Base-by-base conservation (phyloP, 331 rosid genomes). In the Saraca asoca region DNA sequence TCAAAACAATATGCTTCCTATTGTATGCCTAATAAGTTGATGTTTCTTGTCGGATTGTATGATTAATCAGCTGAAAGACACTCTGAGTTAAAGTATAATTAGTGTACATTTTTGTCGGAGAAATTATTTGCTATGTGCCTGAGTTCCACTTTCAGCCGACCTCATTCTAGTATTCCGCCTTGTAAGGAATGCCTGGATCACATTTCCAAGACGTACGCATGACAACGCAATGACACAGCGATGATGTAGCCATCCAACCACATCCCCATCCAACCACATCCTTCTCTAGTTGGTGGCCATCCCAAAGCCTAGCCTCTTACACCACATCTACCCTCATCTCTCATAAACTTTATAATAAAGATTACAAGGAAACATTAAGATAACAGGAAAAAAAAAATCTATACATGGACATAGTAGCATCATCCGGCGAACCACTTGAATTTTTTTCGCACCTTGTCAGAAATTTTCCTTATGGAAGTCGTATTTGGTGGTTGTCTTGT, bases 381-480 rank as follows among this genome's bases (percentile, higher is more conserved):
- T 7, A 38, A 64, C 38, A 2, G 1, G 1, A 38, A 63, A 53
- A 62, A 58, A 56, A 54, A 73, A 37, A 62, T 12, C 43, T 31
- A 33, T 41, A 58, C 31, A 68, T 19, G 43, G 7, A 71, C 56
- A 60, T 12, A 12, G 55, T 57, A 58, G 62, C 12, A 52, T 64
- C 13, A 35, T 43, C 18, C 8, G 7, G 11, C 11, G 10, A 39
- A 39, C 2, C 11, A 39, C 41, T 64, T 49, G 12, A 44, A n/a
- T n/a, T 66, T 41, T 52, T 58, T 59, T 51, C 58, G n/a, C 74
- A 10, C 34, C 48, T 15, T 37, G 35, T 79, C 71, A 83, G 83
- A 83, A 83, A 75, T 78, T 83, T 45, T 83, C 88, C 72, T 83
- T 83, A 55, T 83, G 88, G 49, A 83, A 83, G 9, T 83, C 88